Evolutionary conservation across 169 alveolate species (phyloP), one percentile per base, ranked within the genome.

Genomic region (Cyclospora cayetanensis): DNA sequence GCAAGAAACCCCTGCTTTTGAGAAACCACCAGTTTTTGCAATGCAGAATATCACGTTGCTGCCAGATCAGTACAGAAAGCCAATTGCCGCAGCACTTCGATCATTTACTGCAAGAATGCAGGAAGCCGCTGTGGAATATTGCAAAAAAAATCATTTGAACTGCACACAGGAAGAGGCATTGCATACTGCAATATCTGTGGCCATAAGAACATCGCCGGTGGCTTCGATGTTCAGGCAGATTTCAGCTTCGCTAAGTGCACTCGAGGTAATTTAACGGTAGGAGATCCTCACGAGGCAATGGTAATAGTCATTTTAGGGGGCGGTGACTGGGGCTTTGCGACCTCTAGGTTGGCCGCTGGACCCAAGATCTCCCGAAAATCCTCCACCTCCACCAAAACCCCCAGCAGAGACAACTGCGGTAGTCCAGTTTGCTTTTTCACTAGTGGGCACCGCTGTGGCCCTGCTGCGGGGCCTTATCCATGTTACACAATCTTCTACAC

Each of bases 321-420:
- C 89, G 37, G 63, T 80, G 37, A 31, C 89, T 3, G 52, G 74
- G 31, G 89, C 89, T 1, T 63, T 80, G 18, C 72, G 89, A 37
- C 89, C 89, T 65, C 76, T 80, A 35, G 89, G 89, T 15, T 80
- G 89, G 89, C 89, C 89, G 3, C n/a, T 12, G 18, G 89, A 80
- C 41, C 89, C 70, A 20, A 80, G 52, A 35, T 29, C 89, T 27
- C 87, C 87, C 1, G 87, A 43, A 41, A 74, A 42, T 18, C 89
- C 76, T 34, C 46, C 46, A 15, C 89, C 41, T 29, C 70, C 70
- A 25, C 89, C 89, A 9, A 80, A 80, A 53, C 74, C 74, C 9
- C 89, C 76, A 35, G 39, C 52, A n/a, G 66, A 80, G 35, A 52
- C 74, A 1, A 34, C 89, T 4, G 74, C 46, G 35, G 89, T 74